Base-by-base conservation (phyloP, 306 rosid species). In the Inga laurina region DNA sequence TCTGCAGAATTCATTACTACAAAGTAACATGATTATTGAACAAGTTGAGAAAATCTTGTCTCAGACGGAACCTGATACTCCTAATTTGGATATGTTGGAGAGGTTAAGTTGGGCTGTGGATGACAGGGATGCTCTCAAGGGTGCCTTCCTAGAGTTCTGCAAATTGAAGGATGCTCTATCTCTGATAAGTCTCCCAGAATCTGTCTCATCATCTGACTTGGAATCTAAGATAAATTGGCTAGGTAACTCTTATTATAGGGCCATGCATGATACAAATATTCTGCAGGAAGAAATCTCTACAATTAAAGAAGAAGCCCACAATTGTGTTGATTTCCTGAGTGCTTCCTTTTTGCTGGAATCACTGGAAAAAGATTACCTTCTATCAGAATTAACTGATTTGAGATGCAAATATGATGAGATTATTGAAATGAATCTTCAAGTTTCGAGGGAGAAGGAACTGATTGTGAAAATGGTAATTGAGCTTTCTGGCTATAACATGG, bases 201-300 rank as follows among this genome's bases (percentile, higher is more conserved):
- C 87, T 61, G 81, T 94, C 84, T 88, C 93, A 73, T 90, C 91
- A 74, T 89, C 89, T 72, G 90, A 84, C 83, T 84, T 92, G 89
- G 92, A 84, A 88, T 90, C 91, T 85, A 97, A 79, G 89, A 82
- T 91, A 76, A 80, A 76, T 78, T 94, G 98, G 97, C 90, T 97
- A 64, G 76, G 74, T 82, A 93, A 91, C 80, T 89, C 94, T 78
- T 90, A 86, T 83, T 81, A 77, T 48, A 91, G 75, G 87, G 93
- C 88, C 82, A 86, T 49, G 73, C 75, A 91, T 74, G 88, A 87
- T 75, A 57, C 81, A 57, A 75, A 41, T 74, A 75, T 76, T 84
- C 77, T 97, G 83, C 91, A 65, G 78, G 85, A 87, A 74, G 97
- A 92, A 84, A 82, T 89, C 84, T 82, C 90, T 84, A 65, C 84